Base-by-base conservation (phyloP, 2,329 filamentous ascomycete species). In the Fusarium irregulare region DNA sequence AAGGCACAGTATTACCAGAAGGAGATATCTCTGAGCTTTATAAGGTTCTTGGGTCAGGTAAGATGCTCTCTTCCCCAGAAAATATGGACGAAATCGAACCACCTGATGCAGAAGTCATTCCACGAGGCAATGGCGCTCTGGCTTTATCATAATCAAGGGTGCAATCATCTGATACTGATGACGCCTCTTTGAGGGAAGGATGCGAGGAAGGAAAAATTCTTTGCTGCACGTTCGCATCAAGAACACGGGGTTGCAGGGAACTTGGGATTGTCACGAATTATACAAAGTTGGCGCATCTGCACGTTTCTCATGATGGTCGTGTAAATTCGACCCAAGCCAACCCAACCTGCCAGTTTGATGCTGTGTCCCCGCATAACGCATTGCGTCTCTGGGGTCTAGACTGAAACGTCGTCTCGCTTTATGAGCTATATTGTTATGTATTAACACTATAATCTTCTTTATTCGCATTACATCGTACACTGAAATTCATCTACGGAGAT, bases 91-190 rank as follows among this genome's bases (percentile, higher is more conserved):
- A 70, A 71, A 73, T 75, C 73, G 73, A 73, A 75, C 73, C 73
- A 75, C 64, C 66, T 68, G 63, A 72, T 69, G 60, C 68, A 66
- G 53, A 55, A 40, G 60, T 75, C 73, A 65, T 63, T 56, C 73
- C 73, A 75, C 66, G 64, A 62, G 66, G 40, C 60, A 55, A 45
- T 25, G 21, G 32, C 23, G 32, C 30, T 50, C 23, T 23, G 18
- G 23, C 64, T 64, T 63, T 49, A 58, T 32, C 53, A 56, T 32
- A 67, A 50, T 37, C 21, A 20, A 60, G 46, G 56, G 54, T 40
- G 37, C 25, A 56, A 75, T 75, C 73, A 75, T 75, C 55, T 72
- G 69, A 75, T 71, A 61, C 64, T 71, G 73, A 75, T 63, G 70
- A 48, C 47, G 60, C 27, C 23, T 30, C 28, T 53, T 34, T 44